A percentile compares a stretch with the other conserved stretches of the same genome.
phyloP scores from a whole-genome alignment of 768 basidiomycete species.

The Pleurotus pulmonarius region DNA sequence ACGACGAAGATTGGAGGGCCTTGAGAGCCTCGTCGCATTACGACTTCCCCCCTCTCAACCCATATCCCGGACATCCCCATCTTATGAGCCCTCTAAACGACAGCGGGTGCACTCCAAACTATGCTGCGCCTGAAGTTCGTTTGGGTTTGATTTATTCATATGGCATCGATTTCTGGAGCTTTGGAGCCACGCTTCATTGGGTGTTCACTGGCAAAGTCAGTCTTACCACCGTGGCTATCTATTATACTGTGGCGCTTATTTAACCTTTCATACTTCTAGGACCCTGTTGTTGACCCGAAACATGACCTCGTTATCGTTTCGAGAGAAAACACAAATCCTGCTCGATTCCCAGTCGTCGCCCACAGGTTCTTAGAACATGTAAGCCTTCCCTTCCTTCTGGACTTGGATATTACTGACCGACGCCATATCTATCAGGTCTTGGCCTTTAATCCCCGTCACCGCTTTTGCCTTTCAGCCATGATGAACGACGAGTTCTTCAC shows the following conservation, averaged over 20 bases:
- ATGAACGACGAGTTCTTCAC: not conserved
- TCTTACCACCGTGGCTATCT: not conserved
- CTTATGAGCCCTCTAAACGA: not conserved
- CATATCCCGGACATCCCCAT: not conserved
- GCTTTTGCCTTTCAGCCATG: not conserved
- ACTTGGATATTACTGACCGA: not conserved
- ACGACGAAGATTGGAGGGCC: not conserved
- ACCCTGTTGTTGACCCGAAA: not conserved
- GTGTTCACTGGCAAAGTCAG: not conserved
- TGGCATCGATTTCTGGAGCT: slow-evolving; percentile 2
- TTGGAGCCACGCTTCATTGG: not conserved
- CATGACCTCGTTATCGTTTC: not conserved
- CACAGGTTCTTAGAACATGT: not conserved
- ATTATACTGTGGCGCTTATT: not conserved
- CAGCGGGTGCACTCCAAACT: not conserved
- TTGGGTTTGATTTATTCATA: not conserved
- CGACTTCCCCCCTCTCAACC: slow-evolving; percentile 1
- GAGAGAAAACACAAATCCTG: not conserved
- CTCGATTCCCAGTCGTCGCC: not conserved
- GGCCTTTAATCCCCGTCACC: not conserved
- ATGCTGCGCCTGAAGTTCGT: not conserved
- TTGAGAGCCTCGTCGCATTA: not conserved
- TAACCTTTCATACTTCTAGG: not conserved
- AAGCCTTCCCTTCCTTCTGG: not conserved
- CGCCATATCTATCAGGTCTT: not conserved